Percentiles rank a stretch among this genome's conserved stretches.
phyloP scores from a whole-genome alignment of 1,284 basidiomycete genomes.

The Cutaneotrichosporon sp. region DNA sequence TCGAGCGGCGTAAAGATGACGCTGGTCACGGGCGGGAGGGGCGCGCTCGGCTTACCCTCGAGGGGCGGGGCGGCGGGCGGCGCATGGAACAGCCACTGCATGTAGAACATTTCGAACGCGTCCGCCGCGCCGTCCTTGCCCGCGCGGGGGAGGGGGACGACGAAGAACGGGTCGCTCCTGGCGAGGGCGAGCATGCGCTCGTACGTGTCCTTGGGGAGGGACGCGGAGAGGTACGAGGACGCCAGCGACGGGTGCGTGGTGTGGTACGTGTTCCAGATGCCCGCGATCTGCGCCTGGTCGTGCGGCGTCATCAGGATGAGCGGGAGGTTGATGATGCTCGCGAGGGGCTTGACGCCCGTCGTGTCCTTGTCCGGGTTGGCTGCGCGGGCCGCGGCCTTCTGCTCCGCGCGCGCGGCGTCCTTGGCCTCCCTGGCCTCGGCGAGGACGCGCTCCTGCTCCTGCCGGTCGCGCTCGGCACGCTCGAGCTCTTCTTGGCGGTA shows the following conservation, averaged over 20 bases:
- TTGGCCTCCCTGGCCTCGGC: slow-evolving; percentile 56
- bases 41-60: not conserved
- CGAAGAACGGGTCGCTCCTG: slow-evolving; percentile 69
- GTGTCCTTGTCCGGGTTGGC: slow-evolving; percentile 45
- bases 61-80: slow-evolving; percentile 57
- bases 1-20: slow-evolving; percentile 90
- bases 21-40: slow-evolving; percentile 55
- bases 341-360: slow-evolving; percentile 64
- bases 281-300: slow-evolving; percentile 68
- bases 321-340: slow-evolving; percentile 74
- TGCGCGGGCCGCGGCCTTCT: slow-evolving; percentile 38
- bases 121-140: slow-evolving; percentile 46
- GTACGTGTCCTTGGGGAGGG: slow-evolving; percentile 73
- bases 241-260: slow-evolving; percentile 73
- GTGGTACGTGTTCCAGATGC: slow-evolving; percentile 89
- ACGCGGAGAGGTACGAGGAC: slow-evolving; percentile 77
- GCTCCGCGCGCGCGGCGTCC: slow-evolving; percentile 52
- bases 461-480: slow-evolving; percentile 14
- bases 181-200: slow-evolving; percentile 66
- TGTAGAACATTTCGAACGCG: slow-evolving; percentile 80
- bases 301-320: slow-evolving; percentile 70
- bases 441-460: slow-evolving; percentile 16
- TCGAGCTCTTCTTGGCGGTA: slow-evolving; percentile 23
- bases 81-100: slow-evolving; percentile 81
- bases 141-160: slow-evolving; percentile 69